Evolutionary conservation across 163 green algal genomes (phyloP).

Genomic region (Volvox carteri): DNA sequence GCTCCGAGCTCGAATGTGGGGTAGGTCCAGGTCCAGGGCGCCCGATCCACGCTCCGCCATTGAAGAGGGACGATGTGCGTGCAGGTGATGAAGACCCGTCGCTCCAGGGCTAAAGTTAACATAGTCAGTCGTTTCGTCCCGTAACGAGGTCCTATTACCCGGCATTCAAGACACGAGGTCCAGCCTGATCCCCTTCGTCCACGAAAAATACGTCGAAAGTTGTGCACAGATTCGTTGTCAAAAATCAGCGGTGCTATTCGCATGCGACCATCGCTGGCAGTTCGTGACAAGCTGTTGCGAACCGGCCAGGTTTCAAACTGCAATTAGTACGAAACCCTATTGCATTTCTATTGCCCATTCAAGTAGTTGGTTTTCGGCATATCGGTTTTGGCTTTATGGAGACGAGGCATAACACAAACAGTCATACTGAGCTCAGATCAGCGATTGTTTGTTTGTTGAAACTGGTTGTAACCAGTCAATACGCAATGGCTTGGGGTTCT

Average conservation of each 20-base stretch:
- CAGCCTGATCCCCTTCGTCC: background rate
- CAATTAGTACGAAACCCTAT: background rate
- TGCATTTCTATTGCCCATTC: too few relatives aligned
- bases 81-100: slow-evolving; percentile 17
- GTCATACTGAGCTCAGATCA: too few relatives aligned
- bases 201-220: background rate
- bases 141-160: background rate
- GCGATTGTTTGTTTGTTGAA: too few relatives aligned
- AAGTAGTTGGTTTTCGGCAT: too few relatives aligned
- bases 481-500: too few relatives aligned
- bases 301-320: background rate
- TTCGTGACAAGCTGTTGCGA: background rate
- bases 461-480: too few relatives aligned
- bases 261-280: background rate
- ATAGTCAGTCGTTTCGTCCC: slow-evolving; percentile 16
- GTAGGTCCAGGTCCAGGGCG: slow-evolving; percentile 11
- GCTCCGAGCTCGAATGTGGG: background rate
- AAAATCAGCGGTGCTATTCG: background rate
- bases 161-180: background rate
- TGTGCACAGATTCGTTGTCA: background rate
- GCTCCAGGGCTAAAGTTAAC: background rate
- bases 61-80: background rate
- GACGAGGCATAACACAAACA: too few relatives aligned
- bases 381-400: too few relatives aligned
- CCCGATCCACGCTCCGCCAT: background rate